These are phyloP conservation scores for Tolypocladium ophioglossoides DNA, from an alignment of 2,329 filamentous ascomycete species.

Conservation along the genomic window DNA sequence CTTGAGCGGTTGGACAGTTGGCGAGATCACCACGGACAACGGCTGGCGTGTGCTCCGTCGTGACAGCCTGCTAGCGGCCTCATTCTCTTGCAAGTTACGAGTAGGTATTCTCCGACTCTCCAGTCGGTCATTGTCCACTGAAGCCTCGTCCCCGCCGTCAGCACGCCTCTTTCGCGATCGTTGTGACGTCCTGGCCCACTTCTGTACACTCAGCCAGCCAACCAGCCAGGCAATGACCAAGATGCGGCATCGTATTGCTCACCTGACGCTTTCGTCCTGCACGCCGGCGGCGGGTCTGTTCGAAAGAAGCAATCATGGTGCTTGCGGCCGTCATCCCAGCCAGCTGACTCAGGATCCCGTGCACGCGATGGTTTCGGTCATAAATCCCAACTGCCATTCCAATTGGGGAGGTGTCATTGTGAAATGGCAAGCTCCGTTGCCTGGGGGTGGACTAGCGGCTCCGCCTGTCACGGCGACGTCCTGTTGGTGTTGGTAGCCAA, in stretches of 20 bases:
- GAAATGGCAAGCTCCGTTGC: neutral
- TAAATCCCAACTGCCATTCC: neutral
- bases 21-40: neutral
- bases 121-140: neutral
- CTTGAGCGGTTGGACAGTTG: neutral
- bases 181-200: neutral
- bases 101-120: neutral
- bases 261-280: slow-evolving; percentile 9
- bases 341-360: neutral
- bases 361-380: neutral
- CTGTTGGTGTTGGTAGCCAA: neutral
- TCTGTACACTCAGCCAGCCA: neutral
- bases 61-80: too few species aligned
- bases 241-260: slow-evolving; percentile 3
- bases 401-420: neutral
- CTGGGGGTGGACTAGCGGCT: neutral
- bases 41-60: neutral
- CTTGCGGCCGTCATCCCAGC: neutral
- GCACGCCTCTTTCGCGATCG: neutral
- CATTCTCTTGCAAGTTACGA: neutral
- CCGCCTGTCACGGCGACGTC: neutral
- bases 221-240: neutral
- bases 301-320: neutral
- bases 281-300: neutral
- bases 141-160: neutral